Conservation (phyloP, 202 grass and related monocot genomes). For the Bolboschoenoplectus hybrid region DNA sequence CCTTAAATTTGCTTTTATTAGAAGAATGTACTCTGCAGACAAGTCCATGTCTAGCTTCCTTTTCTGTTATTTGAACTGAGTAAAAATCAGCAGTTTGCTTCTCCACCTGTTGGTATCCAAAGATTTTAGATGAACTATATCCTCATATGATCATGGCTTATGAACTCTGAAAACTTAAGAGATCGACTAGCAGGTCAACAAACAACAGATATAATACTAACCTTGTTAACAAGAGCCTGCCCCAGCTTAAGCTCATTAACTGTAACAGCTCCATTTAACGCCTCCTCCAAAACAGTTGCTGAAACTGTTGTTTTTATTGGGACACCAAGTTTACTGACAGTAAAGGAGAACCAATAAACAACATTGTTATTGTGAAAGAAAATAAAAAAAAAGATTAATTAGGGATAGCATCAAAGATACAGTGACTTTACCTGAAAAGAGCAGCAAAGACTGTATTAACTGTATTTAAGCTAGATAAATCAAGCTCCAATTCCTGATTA, state of each 20-base stretch:
- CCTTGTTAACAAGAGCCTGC: constrained; percentile 70
- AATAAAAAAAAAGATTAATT: constrained; percentile 29
- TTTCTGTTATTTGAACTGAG: constrained; percentile 85
- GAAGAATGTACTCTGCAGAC: constrained; percentile 84
- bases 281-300: constrained; percentile 96
- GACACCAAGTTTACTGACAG: constrained; percentile 87
- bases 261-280: constrained; percentile 65
- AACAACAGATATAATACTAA: constrained; percentile 37
- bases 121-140: constrained; percentile 27
- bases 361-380: constrained; percentile 17
- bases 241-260: constrained; percentile 69
- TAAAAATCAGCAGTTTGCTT: constrained; percentile 98
- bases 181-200: neutral
- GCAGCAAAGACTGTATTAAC: constrained; percentile 98
- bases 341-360: constrained; percentile 12
- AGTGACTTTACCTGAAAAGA: constrained; percentile 77
- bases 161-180: constrained; percentile 15
- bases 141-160: neutral
- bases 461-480: constrained; percentile 96
- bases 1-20: constrained; percentile 99
- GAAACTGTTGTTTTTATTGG: constrained; percentile 98
- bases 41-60: constrained; percentile 75
- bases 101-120: constrained; percentile 70
- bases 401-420: constrained; percentile 37
- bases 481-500: constrained; percentile 92